phyloP scores from a whole-genome alignment of 2,329 filamentous ascomycete genomes.

The Xylariaceae sp. region DNA sequence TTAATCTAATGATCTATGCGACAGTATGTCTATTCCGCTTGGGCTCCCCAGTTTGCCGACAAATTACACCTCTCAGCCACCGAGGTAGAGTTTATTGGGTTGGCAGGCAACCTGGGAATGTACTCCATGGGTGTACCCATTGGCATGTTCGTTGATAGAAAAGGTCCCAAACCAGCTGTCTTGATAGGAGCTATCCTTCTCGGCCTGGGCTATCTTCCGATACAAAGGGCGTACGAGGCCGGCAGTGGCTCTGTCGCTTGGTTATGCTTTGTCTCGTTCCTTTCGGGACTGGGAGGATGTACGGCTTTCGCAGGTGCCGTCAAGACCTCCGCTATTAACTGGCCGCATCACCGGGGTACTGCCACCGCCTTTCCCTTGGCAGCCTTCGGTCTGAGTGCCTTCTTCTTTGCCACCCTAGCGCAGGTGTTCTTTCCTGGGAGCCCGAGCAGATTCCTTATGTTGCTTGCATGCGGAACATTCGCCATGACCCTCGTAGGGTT shows the following conservation, averaged over 20 bases:
- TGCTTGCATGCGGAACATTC: slow-evolving; percentile 77
- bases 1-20: background rate
- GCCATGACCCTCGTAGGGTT: slow-evolving; percentile 70
- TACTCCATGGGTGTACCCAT: slow-evolving; percentile 86
- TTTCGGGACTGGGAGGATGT: slow-evolving; percentile 85
- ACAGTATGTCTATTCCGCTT: slow-evolving; percentile 96
- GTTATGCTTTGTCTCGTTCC: slow-evolving; percentile 78
- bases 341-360: slow-evolving; percentile 84
- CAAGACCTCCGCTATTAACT: slow-evolving; percentile 85
- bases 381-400: slow-evolving; percentile 89
- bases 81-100: slow-evolving; percentile 83
- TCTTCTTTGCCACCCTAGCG: slow-evolving; percentile 86
- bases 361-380: slow-evolving; percentile 91
- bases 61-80: slow-evolving; percentile 85
- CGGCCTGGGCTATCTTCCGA: slow-evolving; percentile 77
- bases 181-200: slow-evolving; percentile 70
- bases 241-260: slow-evolving; percentile 55
- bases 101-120: slow-evolving; percentile 88
- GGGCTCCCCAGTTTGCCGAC: slow-evolving; percentile 93
- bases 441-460: slow-evolving; percentile 73
- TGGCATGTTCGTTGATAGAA: slow-evolving; percentile 79
- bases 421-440: slow-evolving; percentile 76
- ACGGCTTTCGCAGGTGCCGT: slow-evolving; percentile 85
- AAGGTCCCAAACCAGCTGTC: slow-evolving; percentile 75
- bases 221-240: slow-evolving; percentile 71